Base-by-base conservation (phyloP, 176 grass and related monocot species). In the Carex myosuroides region DNA sequence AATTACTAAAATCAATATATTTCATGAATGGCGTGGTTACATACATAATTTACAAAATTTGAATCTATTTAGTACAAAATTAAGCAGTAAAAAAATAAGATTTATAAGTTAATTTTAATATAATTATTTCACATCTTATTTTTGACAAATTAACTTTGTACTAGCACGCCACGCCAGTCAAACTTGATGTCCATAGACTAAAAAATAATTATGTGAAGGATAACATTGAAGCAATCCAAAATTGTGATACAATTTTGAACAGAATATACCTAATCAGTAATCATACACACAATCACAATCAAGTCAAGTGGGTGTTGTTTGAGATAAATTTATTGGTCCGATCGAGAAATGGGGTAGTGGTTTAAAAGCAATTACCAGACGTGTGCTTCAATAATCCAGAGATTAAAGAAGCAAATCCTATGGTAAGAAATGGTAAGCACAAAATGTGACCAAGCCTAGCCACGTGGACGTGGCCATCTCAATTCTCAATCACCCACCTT, bases 391-490 rank as follows among this genome's bases (percentile, higher is more conserved):
- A 73, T 73, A 50, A 4, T 50, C 41, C 42, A 73, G 18, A 73
- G 41, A 73, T 73, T 50, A 73, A 74, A 74, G 70, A 50, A 12
- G 70, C 10, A 74, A 74, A 67, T 67, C 30, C 64, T 17, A 35
- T 74, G 44, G 44, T 48, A 44, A 74, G n/a, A 74, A 52, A 74
- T 74, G 70, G 44, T 52, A 50, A 74, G 70, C 70, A 74, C 70
- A 52, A 74, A 74, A 24, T 50, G 42, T 52, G 9, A 50, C 70
- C 70, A 4, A 52, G 0, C 22, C n/a, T n/a, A n/a, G 70, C 70
- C 70, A 74, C 70, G 42, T 74, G 70, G 42, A 74, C 70, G 42
- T 74, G 70, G 42, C 70, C 42, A 52, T 74, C 13, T 74, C 70
- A 52, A 50, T 14, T 74, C 70, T 50, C 70, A 50, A 52, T 74